These are phyloP conservation scores for Fusarium sp. DNA, from an alignment of 2,329 filamentous ascomycete genomes.

Conservation along the genomic window DNA sequence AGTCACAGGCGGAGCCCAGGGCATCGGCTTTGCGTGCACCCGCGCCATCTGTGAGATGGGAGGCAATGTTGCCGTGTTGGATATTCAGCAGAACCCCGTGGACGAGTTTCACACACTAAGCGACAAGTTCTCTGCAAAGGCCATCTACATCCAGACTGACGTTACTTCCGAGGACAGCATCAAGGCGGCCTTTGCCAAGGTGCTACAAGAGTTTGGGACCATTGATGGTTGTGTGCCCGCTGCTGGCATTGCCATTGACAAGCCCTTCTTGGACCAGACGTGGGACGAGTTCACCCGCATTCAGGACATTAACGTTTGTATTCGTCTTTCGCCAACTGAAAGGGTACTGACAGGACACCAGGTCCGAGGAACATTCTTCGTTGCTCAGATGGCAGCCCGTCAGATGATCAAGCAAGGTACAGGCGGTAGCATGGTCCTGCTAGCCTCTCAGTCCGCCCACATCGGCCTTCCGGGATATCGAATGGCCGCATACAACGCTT, in stretches of 20 bases:
- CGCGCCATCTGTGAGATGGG: conserved; percentile 55
- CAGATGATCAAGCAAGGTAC: conserved; percentile 55
- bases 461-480: conserved; percentile 38
- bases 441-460: conserved; percentile 41
- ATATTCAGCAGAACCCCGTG: conserved; percentile 48
- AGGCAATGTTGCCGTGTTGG: conserved; percentile 54
- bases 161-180: conserved; percentile 48
- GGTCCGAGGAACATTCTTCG: conserved; percentile 57
- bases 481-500: conserved; percentile 56
- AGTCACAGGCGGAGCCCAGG: conserved; percentile 54
- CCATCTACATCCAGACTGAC: conserved; percentile 48
- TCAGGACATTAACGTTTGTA: conserved; percentile 55
- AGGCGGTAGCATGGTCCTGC: conserved; percentile 53
- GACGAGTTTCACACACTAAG: conserved; percentile 43
- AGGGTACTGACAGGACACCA: conserved; percentile 17
- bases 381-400: conserved; percentile 52
- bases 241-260: conserved; percentile 57
- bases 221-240: conserved; percentile 50
- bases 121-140: conserved; percentile 38
- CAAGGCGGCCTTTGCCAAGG: conserved; percentile 38
- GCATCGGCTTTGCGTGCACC: conserved; percentile 53
- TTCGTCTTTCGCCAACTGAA: neutral
- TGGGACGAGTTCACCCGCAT: conserved; percentile 56
- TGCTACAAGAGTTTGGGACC: conserved; percentile 39
- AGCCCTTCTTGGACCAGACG: conserved; percentile 57